A percentile compares a stretch with the other conserved stretches of the same genome.
Conservation (phyloP, 2,329 filamentous ascomycete species). For the Xylariaceae sp. region DNA sequence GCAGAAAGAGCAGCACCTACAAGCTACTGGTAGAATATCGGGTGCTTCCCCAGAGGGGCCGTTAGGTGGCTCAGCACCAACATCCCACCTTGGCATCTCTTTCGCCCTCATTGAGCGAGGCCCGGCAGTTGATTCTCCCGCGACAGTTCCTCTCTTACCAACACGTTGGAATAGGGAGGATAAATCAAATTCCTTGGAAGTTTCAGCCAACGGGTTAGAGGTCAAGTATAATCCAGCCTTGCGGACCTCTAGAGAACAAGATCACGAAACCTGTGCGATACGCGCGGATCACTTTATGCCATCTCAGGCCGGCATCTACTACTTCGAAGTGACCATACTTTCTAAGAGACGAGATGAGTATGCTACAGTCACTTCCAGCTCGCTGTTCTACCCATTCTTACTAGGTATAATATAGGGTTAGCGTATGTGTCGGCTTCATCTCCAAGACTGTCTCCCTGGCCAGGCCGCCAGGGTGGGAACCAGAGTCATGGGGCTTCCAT, state of each 20-base stretch:
- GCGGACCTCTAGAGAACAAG: constrained; percentile 45
- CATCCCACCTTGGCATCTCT: constrained; percentile 67
- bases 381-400: constrained; percentile 13
- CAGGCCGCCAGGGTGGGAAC: constrained; percentile 60
- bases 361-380: constrained; percentile 21
- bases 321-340: constrained; percentile 66
- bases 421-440: constrained; percentile 59
- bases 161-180: constrained; percentile 77
- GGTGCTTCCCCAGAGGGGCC: constrained; percentile 32
- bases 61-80: constrained; percentile 51
- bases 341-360: constrained; percentile 51
- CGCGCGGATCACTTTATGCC: constrained; percentile 85
- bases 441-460: constrained; percentile 47
- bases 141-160: constrained; percentile 61
- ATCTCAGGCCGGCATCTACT: constrained; percentile 85
- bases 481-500: constrained; percentile 63
- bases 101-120: constrained; percentile 80
- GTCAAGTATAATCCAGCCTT: constrained; percentile 51
- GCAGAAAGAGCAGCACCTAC: constrained; percentile 44
- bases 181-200: constrained; percentile 66
- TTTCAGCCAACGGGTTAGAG: constrained; percentile 67
- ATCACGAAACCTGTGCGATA: constrained; percentile 74
- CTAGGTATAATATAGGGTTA: constrained; percentile 40
- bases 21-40: constrained; percentile 29
- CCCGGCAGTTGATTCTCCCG: constrained; percentile 54